A percentile compares a stretch with the other conserved stretches of the same genome.
Conservation (phyloP, 768 basidiomycete genomes). For the Lepiota venenata region DNA sequence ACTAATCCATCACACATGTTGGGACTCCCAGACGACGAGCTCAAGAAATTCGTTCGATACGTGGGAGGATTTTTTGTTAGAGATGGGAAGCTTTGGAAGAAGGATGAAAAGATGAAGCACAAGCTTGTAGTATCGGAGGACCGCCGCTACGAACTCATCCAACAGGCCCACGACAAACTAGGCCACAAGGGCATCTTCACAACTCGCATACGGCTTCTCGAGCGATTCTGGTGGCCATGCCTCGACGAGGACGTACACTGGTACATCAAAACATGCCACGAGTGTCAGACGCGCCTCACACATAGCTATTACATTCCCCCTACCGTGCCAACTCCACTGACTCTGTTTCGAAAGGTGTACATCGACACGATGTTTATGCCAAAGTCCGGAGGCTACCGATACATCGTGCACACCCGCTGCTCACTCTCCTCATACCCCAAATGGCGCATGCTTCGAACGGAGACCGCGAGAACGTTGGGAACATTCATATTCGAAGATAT, state of each 20-base stretch:
- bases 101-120: conserved; percentile 17
- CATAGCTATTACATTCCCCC: conserved; percentile 24
- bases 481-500: conserved; percentile 26
- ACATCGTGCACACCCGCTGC: conserved; percentile 23
- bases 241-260: conserved; percentile 28
- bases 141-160: conserved; percentile 14
- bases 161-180: conserved; percentile 22
- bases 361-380: conserved; percentile 27
- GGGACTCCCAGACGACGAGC: too few relatives aligned
- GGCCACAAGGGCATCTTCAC: conserved; percentile 27
- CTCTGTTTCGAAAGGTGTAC: conserved; percentile 24
- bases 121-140: conserved; percentile 12
- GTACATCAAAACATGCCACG: conserved; percentile 28
- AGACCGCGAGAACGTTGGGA: conserved; percentile 21
- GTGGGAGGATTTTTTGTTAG: conserved; percentile 18
- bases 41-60: too few relatives aligned
- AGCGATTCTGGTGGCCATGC: conserved; percentile 23
- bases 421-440: conserved; percentile 21
- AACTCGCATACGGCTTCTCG: conserved; percentile 14
- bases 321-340: conserved; percentile 18
- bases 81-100: conserved; percentile 16
- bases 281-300: conserved; percentile 24
- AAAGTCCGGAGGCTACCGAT: conserved; percentile 16
- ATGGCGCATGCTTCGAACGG: conserved; percentile 16
- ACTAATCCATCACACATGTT: too few relatives aligned